Percentiles rank a stretch among this genome's conserved stretches.
phyloP scores from a whole-genome alignment of 2,329 filamentous ascomycete species.

The Penicillium sp. region DNA sequence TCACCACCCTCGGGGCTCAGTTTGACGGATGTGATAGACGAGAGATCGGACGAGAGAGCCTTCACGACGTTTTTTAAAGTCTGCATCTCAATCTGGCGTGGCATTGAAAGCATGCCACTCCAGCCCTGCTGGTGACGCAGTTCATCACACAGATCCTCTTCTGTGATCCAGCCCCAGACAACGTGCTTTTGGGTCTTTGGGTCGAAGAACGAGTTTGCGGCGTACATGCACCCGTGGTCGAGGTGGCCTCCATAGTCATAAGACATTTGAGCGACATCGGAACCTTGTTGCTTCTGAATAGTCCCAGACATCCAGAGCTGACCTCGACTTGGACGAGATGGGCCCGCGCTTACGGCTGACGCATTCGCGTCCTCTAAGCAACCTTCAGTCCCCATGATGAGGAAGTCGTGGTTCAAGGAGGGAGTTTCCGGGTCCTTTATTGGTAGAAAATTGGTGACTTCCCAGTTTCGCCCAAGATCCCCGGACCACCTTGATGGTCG shows the following conservation, averaged over 20 bases:
- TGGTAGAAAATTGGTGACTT: constrained; percentile 9
- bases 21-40: not conserved
- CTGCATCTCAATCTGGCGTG: not conserved
- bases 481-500: constrained; percentile 12
- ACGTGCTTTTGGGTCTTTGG: constrained; percentile 1
- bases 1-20: not conserved
- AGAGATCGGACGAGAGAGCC: not conserved
- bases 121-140: not conserved
- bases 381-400: not conserved
- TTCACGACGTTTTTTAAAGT: not conserved
- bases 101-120: not conserved
- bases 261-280: not conserved
- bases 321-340: constrained; percentile 2
- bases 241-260: constrained; percentile 4
- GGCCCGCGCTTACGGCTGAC: not conserved
- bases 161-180: constrained; percentile 9
- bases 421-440: not conserved
- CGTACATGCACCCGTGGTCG: constrained; percentile 12
- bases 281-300: not conserved
- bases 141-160: constrained; percentile 2
- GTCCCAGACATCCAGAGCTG: constrained; percentile 10
- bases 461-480: constrained; percentile 11
- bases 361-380: not conserved
- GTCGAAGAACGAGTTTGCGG: constrained; percentile 13
- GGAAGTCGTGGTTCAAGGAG: not conserved